Evolutionary conservation across 2,329 filamentous ascomycete species (phyloP).

Genomic region (Trichophyton mentagrophytes): DNA sequence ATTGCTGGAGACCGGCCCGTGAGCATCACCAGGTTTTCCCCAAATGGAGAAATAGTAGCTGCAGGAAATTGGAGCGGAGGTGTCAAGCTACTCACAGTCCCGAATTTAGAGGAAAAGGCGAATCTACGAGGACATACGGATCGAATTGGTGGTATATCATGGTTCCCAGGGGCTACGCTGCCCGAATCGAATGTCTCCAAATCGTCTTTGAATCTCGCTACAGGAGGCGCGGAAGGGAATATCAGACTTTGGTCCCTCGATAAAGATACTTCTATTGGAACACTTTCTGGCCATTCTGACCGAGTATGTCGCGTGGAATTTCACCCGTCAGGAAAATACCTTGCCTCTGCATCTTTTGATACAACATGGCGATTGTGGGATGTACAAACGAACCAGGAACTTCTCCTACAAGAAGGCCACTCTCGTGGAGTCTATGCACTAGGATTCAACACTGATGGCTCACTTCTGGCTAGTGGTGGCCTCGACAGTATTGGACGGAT

Average conservation of each 20-base stretch:
- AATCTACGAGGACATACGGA: slow-evolving; percentile 73
- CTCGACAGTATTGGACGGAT: slow-evolving; percentile 88
- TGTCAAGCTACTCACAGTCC: slow-evolving; percentile 73
- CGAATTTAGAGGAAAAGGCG: slow-evolving; percentile 63
- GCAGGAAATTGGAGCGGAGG: slow-evolving; percentile 89
- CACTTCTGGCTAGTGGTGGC: slow-evolving; percentile 79
- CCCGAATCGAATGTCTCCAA: slow-evolving; percentile 57
- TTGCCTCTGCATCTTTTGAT: slow-evolving; percentile 89
- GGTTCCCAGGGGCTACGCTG: slow-evolving; percentile 73
- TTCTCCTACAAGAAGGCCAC: slow-evolving; percentile 86
- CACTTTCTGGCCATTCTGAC: slow-evolving; percentile 68
- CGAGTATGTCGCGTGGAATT: slow-evolving; percentile 89
- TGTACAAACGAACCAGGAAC: slow-evolving; percentile 67
- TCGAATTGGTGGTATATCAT: slow-evolving; percentile 79
- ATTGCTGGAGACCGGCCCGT: slow-evolving; percentile 82
- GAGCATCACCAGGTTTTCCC: slow-evolving; percentile 82
- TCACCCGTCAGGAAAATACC: slow-evolving; percentile 77
- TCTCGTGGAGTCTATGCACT: slow-evolving; percentile 85
- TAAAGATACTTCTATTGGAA: slow-evolving; percentile 72
- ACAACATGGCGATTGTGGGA: slow-evolving; percentile 97
- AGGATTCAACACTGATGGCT: slow-evolving; percentile 82
- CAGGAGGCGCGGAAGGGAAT: slow-evolving; percentile 75
- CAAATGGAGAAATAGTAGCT: slow-evolving; percentile 68
- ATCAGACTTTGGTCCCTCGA: slow-evolving; percentile 83
- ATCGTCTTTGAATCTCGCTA: slow-evolving; percentile 69